Conservation (phyloP, 2,329 filamentous ascomycete species). For the Botryotinia globosa region DNA sequence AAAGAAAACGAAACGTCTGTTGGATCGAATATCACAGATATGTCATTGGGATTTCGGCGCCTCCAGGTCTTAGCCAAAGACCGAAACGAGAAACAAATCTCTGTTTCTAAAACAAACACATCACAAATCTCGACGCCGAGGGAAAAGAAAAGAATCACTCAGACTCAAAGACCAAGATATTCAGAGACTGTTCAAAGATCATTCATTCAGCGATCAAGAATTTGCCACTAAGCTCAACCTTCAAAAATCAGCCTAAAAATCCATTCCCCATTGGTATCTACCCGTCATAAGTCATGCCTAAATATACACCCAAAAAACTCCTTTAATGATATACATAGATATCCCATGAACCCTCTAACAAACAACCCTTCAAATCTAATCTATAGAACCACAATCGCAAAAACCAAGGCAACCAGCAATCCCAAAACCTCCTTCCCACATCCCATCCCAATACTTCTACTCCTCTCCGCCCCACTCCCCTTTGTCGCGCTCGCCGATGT, state of each 20-base stretch:
- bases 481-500: slow-evolving; percentile 75
- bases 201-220: no score
- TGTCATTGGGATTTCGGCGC: no score
- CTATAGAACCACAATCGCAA: slow-evolving; percentile 14
- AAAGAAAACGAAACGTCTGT: no score
- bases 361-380: background rate
- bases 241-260: background rate
- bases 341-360: background rate
- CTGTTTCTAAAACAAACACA: fast-evolving
- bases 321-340: background rate
- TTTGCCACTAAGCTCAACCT: no score
- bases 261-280: background rate
- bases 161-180: no score
- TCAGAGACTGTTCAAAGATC: no score
- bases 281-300: background rate
- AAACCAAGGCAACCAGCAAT: slow-evolving; percentile 19
- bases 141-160: no score
- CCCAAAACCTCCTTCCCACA: slow-evolving; percentile 39
- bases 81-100: no score
- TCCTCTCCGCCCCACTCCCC: slow-evolving; percentile 83
- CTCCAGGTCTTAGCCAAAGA: no score
- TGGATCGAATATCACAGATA: no score
- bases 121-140: no score
- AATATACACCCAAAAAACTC: background rate
- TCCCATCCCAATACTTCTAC: slow-evolving; percentile 67